phyloP scores from a whole-genome alignment of 2,329 filamentous ascomycete genomes.

The Septoria linicola region DNA sequence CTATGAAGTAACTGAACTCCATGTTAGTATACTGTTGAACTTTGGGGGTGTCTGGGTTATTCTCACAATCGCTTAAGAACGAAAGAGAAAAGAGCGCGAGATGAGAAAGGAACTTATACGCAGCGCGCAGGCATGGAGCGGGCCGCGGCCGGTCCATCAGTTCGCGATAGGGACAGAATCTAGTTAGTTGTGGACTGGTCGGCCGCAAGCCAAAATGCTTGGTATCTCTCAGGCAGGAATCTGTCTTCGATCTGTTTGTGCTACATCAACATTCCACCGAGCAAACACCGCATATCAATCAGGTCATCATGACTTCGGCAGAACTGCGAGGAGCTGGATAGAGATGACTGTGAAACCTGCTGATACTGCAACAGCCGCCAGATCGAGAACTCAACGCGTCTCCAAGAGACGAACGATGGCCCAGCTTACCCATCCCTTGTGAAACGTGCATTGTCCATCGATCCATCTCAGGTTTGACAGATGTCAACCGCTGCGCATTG shows the following conservation, averaged over 20 bases:
- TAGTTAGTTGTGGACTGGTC: no score
- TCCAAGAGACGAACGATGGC: not conserved
- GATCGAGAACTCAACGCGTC: not conserved
- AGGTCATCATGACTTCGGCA: constrained; percentile 2
- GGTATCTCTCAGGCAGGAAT: not conserved
- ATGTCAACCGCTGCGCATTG: not conserved
- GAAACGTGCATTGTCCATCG: not conserved
- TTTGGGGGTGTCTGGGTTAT: constrained; percentile 14
- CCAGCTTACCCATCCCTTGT: not conserved
- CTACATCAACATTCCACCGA: constrained; percentile 1
- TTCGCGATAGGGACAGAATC: no score
- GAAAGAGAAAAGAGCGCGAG: constrained; percentile 7
- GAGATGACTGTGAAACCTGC: not conserved
- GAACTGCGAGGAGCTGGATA: constrained; percentile 8
- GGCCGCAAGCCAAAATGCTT: no score
- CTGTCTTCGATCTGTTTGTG: not conserved
- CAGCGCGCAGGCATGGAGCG: not conserved
- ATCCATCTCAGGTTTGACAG: not conserved
- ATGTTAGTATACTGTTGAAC: constrained; percentile 7
- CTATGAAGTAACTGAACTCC: constrained; percentile 46
- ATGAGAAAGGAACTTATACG: not conserved
- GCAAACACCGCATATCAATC: constrained; percentile 4
- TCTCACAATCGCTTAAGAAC: constrained; percentile 13
- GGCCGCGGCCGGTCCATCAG: no score
- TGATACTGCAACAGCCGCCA: not conserved